Base-by-base conservation (phyloP, 202 grass and related monocot species). In the Brachypodium distachyon region DNA sequence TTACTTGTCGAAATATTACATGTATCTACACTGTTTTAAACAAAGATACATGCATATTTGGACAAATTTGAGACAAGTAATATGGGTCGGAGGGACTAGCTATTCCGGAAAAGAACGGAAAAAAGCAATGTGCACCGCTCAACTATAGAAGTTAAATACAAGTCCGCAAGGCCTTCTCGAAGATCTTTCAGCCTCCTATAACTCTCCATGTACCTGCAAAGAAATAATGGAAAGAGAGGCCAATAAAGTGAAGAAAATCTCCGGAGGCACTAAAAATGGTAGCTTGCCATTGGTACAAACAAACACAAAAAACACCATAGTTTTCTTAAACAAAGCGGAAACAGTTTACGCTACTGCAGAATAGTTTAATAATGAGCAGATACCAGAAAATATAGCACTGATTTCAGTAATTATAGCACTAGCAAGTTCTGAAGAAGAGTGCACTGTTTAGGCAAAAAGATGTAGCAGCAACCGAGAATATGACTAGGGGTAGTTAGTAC, bases 401-500 rank as follows among this genome's bases (percentile, higher is more conserved):
- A 57, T 50, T 41, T 50, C 69, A 74, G 17, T 42, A 12, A 49
- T n/a, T 57, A 51, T 48, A 55, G 26, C 22, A 80, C 26, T 65
- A 80, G 4, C 40, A 61, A 48, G 74, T 77, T 34, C 27, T 84
- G 64, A 72, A 77, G 40, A 13, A 64, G 3, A 55, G 21, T 17
- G n/a, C 19, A 27, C 72, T 76, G 54, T 22, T 67, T 60, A 31
- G 36, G 17, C 9, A 38, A 59, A 79, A 78, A 49, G 82, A 40
- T 57, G 80, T 33, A 39, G 17, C 29, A 80, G 31, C 18, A 81
- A 84, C 41, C 16, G 63, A 77, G 39, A 84, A 81, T 70, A 81
- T 71, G 56, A 71, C 77, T 72, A 58, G 77, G 57, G 39, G 19
- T 47, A 72, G 86, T 72, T 77, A 73, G 65, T 84, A 88, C 81